phyloP scores from a whole-genome alignment of 179 eudicot species.

The Corrigiola litoralis region DNA sequence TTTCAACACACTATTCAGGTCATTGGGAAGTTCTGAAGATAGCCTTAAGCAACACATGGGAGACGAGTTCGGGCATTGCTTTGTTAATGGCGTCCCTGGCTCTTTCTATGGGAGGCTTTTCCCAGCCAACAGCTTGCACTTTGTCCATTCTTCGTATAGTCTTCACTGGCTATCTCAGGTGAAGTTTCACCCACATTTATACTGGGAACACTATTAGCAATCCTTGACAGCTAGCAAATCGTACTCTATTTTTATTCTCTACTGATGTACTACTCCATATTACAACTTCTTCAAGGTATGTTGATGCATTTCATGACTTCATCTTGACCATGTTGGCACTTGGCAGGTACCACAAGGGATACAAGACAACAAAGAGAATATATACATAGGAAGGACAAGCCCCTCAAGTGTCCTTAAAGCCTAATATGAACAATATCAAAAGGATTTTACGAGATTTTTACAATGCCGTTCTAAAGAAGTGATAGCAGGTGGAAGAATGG shows the following conservation, averaged over 20 bases:
- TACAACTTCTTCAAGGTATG: background rate
- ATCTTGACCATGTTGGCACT: conserved; percentile 19
- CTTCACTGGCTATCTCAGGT: conserved; percentile 47
- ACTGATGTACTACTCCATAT: background rate
- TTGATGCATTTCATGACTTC: background rate
- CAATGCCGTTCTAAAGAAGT: background rate
- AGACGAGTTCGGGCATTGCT: conserved; percentile 28
- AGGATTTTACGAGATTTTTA: background rate
- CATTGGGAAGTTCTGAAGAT: conserved; percentile 28
- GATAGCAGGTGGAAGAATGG: background rate
- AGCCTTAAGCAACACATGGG: conserved; percentile 16
- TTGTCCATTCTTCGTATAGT: conserved; percentile 51
- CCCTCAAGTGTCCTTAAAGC: background rate
- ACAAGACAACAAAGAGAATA: background rate
- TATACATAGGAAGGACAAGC: background rate
- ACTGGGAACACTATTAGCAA: too few relatives aligned
- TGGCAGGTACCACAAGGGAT: background rate
- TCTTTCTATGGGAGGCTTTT: conserved; percentile 64
- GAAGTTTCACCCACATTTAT: background rate
- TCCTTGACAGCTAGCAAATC: background rate
- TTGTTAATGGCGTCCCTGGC: conserved; percentile 43
- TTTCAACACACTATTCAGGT: conserved; percentile 46
- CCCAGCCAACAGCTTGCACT: conserved; percentile 39
- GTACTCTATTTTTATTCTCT: background rate
- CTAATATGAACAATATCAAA: background rate